phyloP scores from a whole-genome alignment of 495 filamentous ascomycete species.

The Penicillium macrosclerotiorum region DNA sequence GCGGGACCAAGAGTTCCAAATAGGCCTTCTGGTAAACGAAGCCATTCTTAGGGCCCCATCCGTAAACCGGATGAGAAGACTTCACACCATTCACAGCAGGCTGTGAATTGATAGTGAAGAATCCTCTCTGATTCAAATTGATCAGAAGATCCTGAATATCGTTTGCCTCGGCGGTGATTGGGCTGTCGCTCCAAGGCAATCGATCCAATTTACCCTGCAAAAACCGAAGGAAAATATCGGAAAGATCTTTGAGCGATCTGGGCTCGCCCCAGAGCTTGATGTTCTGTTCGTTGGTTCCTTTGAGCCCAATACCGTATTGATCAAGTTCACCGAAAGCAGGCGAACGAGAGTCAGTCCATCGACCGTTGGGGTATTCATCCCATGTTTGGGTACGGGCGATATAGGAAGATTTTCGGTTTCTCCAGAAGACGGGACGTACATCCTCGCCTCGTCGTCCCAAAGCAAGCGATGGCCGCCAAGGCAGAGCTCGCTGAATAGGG shows the following conservation, averaged over 20 bases:
- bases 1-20: slow-evolving; percentile 82
- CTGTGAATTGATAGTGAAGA: slow-evolving; percentile 97
- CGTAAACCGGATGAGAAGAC: slow-evolving; percentile 80
- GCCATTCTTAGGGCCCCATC: slow-evolving; percentile 92
- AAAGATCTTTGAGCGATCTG: slow-evolving; percentile 72
- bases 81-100: slow-evolving; percentile 92
- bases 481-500: slow-evolving; percentile 78
- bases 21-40: slow-evolving; percentile 99
- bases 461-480: slow-evolving; percentile 92
- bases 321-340: slow-evolving; percentile 97
- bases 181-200: slow-evolving; percentile 92
- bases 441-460: slow-evolving; percentile 88
- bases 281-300: slow-evolving; percentile 96
- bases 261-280: slow-evolving; percentile 94
- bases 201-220: slow-evolving; percentile 74
- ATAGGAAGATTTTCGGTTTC: slow-evolving; percentile 93
- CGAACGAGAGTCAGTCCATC: slow-evolving; percentile 97
- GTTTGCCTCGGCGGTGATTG: slow-evolving; percentile 78
- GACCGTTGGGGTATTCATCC: slow-evolving; percentile 99
- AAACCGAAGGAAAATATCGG: slow-evolving; percentile 79
- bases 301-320: slow-evolving; percentile 90
- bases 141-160: slow-evolving; percentile 73
- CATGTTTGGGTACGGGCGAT: slow-evolving; percentile 94
- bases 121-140: slow-evolving; percentile 76
- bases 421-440: slow-evolving; percentile 98